These are phyloP conservation scores for Rhodomyrtus psidioides DNA, from an alignment of 441 rosid genomes.

Conservation along the genomic window DNA sequence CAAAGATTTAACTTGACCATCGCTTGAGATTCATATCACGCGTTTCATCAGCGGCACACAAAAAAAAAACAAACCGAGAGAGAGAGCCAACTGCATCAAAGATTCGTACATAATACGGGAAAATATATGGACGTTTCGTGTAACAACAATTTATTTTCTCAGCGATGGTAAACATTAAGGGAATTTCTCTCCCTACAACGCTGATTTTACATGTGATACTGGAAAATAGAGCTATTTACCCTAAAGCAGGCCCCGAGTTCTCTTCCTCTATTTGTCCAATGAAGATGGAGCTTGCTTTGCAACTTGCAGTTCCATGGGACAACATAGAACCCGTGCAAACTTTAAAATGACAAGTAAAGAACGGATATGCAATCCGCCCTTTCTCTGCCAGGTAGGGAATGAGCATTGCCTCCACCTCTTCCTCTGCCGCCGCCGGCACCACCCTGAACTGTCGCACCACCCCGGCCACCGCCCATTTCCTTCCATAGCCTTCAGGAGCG, in stretches of 20 bases:
- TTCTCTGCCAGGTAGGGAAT: too few species aligned
- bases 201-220: neutral
- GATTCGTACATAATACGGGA: neutral
- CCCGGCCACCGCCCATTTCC: too few species aligned
- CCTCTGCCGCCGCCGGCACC: too few species aligned
- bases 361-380: too few species aligned
- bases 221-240: too few species aligned
- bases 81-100: too few species aligned
- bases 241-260: neutral
- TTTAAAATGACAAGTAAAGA: too few species aligned
- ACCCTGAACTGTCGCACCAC: too few species aligned
- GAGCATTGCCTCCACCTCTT: neutral
- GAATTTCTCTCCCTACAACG: neutral
- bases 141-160: too few species aligned
- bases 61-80: too few species aligned
- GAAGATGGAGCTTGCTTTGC: neutral
- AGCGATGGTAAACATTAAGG: neutral
- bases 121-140: neutral
- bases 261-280: neutral
- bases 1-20: neutral
- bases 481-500: neutral
- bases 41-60: too few species aligned
- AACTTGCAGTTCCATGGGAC: neutral
- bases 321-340: neutral
- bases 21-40: neutral